Percentiles rank a stretch among this genome's conserved stretches.
phyloP scores from a whole-genome alignment of 768 basidiomycete species.

The Galerina sulciceps region DNA sequence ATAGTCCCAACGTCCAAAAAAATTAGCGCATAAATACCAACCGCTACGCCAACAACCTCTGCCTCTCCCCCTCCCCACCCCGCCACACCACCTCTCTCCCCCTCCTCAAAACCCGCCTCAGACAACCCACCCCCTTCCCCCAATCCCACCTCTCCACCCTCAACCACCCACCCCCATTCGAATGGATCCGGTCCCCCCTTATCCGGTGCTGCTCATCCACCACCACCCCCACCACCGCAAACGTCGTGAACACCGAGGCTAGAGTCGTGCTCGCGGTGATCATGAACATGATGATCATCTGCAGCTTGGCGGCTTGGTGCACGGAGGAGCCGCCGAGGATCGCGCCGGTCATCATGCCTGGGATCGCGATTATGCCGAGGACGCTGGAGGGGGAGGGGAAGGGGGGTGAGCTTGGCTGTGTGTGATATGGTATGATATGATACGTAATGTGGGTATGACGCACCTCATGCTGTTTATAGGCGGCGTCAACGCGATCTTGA shows the following conservation, averaged over 20 bases:
- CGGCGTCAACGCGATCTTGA: slow-evolving; percentile 80
- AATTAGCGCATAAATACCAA: neutral
- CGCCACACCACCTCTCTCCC: neutral
- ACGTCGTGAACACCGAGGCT: slow-evolving; percentile 65
- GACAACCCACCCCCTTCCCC: neutral
- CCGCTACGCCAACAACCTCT: neutral
- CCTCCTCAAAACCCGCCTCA: neutral
- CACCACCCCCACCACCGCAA: slow-evolving; percentile 61
- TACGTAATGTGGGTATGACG: slow-evolving; percentile 1
- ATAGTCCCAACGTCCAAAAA: neutral
- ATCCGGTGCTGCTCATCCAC: slow-evolving; percentile 75
- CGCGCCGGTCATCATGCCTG: slow-evolving; percentile 93
- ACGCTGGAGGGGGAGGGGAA: too few relatives aligned
- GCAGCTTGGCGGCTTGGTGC: slow-evolving; percentile 82
- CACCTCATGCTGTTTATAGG: slow-evolving; percentile 88
- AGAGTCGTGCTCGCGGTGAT: slow-evolving; percentile 80
- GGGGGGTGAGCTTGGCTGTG: too few relatives aligned
- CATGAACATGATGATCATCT: slow-evolving; percentile 97
- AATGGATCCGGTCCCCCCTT: slow-evolving; percentile 63
- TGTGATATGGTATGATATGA: neutral
- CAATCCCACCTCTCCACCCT: slow-evolving; percentile 9
- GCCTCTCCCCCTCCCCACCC: neutral
- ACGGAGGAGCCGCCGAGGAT: slow-evolving; percentile 87
- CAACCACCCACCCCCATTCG: slow-evolving; percentile 14
- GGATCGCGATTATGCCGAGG: slow-evolving; percentile 77